phyloP scores from a whole-genome alignment of 1,284 basidiomycete genomes.

The Gastroboletus turbinatus region DNA sequence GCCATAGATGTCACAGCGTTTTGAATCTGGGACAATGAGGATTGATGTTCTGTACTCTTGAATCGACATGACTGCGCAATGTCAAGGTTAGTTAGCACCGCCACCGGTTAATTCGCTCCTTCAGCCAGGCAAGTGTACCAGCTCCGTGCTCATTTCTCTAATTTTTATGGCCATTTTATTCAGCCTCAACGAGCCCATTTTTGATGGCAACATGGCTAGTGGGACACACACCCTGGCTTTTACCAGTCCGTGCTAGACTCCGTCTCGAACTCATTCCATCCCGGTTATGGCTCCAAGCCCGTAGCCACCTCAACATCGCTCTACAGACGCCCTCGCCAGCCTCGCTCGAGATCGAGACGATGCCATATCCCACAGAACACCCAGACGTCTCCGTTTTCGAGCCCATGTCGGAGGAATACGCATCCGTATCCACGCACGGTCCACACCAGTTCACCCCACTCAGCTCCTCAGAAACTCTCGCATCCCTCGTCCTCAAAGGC shows the following conservation, averaged over 20 bases:
- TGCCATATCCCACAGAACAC: constrained; percentile 27
- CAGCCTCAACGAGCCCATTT: neutral
- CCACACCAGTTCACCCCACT: constrained; percentile 20
- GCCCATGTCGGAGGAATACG: constrained; percentile 28
- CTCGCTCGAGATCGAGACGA: constrained; percentile 31
- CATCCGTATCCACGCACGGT: constrained; percentile 3
- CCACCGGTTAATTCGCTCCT: constrained; percentile 2
- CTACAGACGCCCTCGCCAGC: constrained; percentile 30
- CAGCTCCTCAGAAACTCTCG: constrained; percentile 25
- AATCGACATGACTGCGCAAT: no score
- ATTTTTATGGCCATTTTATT: neutral
- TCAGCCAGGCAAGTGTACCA: neutral
- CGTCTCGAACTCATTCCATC: constrained; percentile 10
- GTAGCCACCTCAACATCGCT: constrained; percentile 24
- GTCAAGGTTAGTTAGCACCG: neutral
- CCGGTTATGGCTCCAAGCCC: constrained; percentile 19
- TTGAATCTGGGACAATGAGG: no score
- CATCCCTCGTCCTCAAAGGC: constrained; percentile 20
- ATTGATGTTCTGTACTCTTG: no score
- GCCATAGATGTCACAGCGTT: no score
- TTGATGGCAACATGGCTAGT: constrained; percentile 30
- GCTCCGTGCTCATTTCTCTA: neutral
- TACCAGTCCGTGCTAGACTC: constrained; percentile 13
- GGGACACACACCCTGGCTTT: constrained; percentile 14
- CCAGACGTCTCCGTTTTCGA: constrained; percentile 32